Percentiles rank a stretch among this genome's conserved stretches.
These are phyloP conservation scores for Talaromyces sp. DNA, from an alignment of 2,329 filamentous ascomycete genomes.

Conservation along the genomic window DNA sequence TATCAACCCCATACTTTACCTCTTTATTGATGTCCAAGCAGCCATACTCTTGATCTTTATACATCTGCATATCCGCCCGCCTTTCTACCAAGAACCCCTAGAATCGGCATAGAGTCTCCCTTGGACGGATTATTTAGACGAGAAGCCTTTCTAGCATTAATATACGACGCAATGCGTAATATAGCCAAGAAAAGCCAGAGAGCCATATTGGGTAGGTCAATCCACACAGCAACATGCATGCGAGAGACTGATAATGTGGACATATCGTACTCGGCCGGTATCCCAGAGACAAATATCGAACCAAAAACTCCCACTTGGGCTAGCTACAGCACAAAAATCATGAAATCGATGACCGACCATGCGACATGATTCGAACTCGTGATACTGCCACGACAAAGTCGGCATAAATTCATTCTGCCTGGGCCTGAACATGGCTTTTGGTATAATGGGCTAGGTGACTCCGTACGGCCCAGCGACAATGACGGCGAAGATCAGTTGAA, in stretches of 20 bases:
- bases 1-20: background rate
- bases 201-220: background rate
- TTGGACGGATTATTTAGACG: background rate
- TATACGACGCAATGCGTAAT: background rate
- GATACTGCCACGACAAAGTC: background rate
- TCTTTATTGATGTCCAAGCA: background rate
- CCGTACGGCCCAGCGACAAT: background rate
- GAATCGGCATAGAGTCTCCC: background rate
- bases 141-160: background rate
- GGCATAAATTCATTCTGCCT: background rate
- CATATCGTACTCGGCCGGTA: background rate
- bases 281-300: background rate
- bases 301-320: background rate
- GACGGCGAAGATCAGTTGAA: background rate
- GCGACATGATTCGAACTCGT: background rate
- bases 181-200: background rate
- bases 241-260: background rate
- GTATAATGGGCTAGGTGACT: background rate
- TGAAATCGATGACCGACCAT: background rate
- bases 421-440: background rate
- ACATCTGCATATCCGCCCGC: background rate
- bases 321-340: background rate
- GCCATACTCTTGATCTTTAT: background rate
- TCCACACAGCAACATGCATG: background rate
- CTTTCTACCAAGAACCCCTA: background rate